Conservation (phyloP, 208 protist genomes). For the Leptomonas seymouri region DNA sequence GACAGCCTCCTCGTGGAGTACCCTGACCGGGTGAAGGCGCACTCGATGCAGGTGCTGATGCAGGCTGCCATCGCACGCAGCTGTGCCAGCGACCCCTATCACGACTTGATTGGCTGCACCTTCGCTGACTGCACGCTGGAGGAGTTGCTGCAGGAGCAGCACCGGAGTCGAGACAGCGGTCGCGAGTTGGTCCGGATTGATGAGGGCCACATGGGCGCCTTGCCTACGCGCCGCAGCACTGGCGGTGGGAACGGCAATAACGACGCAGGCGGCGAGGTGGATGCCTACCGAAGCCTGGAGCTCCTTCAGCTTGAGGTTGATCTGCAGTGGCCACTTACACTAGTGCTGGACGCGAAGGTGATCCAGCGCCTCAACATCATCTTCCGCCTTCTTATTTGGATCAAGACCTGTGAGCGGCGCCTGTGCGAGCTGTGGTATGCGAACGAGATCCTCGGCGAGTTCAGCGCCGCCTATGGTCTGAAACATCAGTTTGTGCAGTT, state of each 20-base stretch:
- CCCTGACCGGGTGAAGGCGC: conserved; percentile 61
- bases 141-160: conserved; percentile 37
- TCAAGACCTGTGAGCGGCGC: conserved; percentile 83
- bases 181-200: neutral
- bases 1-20: conserved; percentile 66
- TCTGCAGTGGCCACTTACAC: conserved; percentile 83
- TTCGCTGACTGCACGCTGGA: conserved; percentile 67
- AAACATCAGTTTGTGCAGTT: conserved; percentile 90
- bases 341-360: conserved; percentile 66
- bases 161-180: conserved; percentile 28
- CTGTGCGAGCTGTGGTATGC: conserved; percentile 62
- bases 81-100: conserved; percentile 70
- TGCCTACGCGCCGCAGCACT: conserved; percentile 10
- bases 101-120: conserved; percentile 75
- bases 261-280: conserved; percentile 19
- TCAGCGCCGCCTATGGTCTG: conserved; percentile 71
- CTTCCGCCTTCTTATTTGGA: conserved; percentile 81
- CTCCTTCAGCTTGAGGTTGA: conserved; percentile 85
- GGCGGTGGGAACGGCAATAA: conserved; percentile 1
- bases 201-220: neutral
- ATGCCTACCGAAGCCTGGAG: conserved; percentile 59
- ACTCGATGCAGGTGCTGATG: conserved; percentile 83
- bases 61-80: conserved; percentile 79
- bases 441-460: conserved; percentile 49
- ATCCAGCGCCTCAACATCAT: conserved; percentile 74